A percentile compares a stretch with the other conserved stretches of the same genome.
phyloP scores from a whole-genome alignment of 2,329 filamentous ascomycete genomes.

The Colletotrichum camelliae region DNA sequence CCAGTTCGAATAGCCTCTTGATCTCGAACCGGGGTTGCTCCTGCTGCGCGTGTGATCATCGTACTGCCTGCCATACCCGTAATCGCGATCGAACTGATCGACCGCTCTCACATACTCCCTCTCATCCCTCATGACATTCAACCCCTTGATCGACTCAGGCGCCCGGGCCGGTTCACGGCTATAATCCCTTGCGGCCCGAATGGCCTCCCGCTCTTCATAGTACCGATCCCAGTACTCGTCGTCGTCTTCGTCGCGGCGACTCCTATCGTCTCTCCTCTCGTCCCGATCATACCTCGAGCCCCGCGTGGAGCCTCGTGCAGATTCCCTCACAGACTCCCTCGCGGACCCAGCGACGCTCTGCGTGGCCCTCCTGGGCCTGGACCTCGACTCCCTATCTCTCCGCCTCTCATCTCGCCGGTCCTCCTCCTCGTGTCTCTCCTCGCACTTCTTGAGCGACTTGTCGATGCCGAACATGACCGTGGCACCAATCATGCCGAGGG shows the following conservation, averaged over 20 bases:
- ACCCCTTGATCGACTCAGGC: neutral
- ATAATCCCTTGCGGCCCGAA: slow-evolving; percentile 3
- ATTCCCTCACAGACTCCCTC: neutral
- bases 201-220: slow-evolving; percentile 6
- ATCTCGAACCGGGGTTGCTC: slow-evolving; percentile 7
- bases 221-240: slow-evolving; percentile 6
- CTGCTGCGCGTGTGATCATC: slow-evolving; percentile 8
- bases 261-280: neutral
- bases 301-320: neutral
- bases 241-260: neutral
- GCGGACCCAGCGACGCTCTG: neutral
- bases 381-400: neutral
- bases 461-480: slow-evolving; percentile 44
- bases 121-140: neutral
- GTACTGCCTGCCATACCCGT: neutral
- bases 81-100: slow-evolving; percentile 1
- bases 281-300: neutral
- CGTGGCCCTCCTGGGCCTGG: neutral
- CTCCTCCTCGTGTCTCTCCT: slow-evolving; percentile 21
- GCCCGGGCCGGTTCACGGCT: slow-evolving; percentile 2
- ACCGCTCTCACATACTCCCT: neutral
- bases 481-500: slow-evolving; percentile 41
- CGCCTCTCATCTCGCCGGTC: slow-evolving; percentile 12
- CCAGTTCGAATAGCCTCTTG: slow-evolving; percentile 3
- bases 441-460: slow-evolving; percentile 37